Evolutionary conservation across 371 early-diverging fungal species (phyloP), one percentile per base, ranked within the genome.

Genomic region (Paraphysoderma sedebokerense): DNA sequence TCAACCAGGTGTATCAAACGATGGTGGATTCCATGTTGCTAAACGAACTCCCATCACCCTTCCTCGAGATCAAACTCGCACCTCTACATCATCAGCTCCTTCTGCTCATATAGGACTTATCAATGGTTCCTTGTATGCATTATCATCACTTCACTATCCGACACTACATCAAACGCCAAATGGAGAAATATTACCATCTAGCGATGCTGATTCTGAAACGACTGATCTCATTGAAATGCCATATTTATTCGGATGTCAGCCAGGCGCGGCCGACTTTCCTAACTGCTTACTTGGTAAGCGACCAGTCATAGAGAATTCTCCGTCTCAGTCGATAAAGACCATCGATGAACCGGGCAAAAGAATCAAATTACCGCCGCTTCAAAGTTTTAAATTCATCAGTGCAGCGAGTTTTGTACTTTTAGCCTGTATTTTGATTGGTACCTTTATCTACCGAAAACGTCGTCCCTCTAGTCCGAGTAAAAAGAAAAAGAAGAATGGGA

Each of bases 21-120:
- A 28, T 31, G 48, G 46, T 12, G 46, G 23, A 12, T 36, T 40
- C 28, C 51, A 53, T 39, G 50, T 57, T 22, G 38, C 61, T 23
- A 44, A 22, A 38, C 36, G 34, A 34, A 15, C 23, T 31, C 50
- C 20, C 47, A 7, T 33, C 27, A 40, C 23, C 38, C 28, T 23
- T 4, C 30, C 42, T n/a, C n/a, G 23, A 23, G n/a, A 19, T 26
- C 33, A 7, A 32, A 35, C 8, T 35, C 33, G 19, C 12, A n/a
- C 24, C 15, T 19, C 29, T 22, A 33, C 17, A n/a, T 5, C 28
- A 3, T 6, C 28, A 7, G 4, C 42, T 2, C 19, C 42, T 22
- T 30, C 29, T 11, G 51, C 33, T 2, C 52, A 44, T 26, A 27
- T 58, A 23, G 54, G 56, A 23, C 20, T 20, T 20, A 15, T 51